phyloP scores from a whole-genome alignment of 2,329 filamentous ascomycete genomes.

The Claviceps fusiformis region DNA sequence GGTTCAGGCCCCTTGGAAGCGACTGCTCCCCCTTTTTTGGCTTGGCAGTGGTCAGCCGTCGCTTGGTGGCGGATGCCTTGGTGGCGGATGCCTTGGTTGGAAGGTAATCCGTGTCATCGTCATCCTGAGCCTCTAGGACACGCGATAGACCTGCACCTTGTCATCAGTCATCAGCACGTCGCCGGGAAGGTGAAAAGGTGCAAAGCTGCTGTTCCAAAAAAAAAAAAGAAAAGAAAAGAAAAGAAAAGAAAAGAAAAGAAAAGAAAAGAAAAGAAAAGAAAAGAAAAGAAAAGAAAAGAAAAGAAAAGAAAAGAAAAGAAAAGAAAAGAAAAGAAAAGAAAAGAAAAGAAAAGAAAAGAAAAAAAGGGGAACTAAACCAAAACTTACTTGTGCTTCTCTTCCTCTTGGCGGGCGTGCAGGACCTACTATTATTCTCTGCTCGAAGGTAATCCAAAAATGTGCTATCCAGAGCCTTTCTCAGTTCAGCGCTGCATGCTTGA shows the following conservation, averaged over 20 bases:
- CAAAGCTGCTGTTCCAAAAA: too few species aligned
- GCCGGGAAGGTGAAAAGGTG: neutral
- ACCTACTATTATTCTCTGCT: neutral
- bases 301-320: too few species aligned
- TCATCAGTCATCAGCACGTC: neutral
- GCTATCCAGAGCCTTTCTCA: neutral
- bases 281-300: too few species aligned
- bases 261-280: too few species aligned
- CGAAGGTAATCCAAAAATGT: neutral
- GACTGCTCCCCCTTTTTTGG: neutral
- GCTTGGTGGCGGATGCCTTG: neutral
- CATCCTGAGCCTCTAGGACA: neutral
- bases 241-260: too few species aligned
- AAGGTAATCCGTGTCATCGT: constrained; percentile 2
- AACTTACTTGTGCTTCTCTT: neutral
- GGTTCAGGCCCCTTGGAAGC: neutral
- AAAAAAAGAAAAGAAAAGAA: too few species aligned
- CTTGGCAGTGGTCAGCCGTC: constrained; percentile 1
- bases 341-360: too few species aligned
- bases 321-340: too few species aligned
- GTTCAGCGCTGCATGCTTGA: neutral
- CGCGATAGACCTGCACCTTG: neutral
- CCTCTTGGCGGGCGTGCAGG: neutral
- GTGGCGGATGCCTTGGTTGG: neutral
- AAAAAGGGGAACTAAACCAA: neutral